These are phyloP conservation scores for Brasenia schreberi DNA, from an alignment of 164 flowering plant species.

Conservation along the genomic window DNA sequence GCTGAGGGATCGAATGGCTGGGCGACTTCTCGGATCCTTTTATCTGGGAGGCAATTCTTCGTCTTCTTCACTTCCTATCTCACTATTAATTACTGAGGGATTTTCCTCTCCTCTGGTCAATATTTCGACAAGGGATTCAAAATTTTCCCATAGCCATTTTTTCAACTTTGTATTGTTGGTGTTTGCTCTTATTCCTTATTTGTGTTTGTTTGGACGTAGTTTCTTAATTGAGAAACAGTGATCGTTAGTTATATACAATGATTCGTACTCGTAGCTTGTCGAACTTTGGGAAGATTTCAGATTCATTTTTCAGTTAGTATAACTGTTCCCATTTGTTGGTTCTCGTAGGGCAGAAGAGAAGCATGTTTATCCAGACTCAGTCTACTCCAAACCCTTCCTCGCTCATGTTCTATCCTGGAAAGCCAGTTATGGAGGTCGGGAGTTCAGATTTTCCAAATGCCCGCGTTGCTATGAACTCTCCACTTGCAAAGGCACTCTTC, in stretches of 20 bases:
- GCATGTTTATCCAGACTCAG: constrained; percentile 89
- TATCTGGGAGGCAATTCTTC: neutral
- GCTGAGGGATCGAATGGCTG: neutral
- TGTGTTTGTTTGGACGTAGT: neutral
- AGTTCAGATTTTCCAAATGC: constrained; percentile 94
- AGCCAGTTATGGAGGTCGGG: constrained; percentile 88
- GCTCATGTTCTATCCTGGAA: constrained; percentile 89
- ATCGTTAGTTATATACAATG: no score
- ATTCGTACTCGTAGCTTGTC: neutral
- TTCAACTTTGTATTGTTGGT: no score
- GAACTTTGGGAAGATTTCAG: neutral
- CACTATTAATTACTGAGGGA: neutral
- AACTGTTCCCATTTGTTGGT: neutral
- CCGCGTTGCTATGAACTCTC: constrained; percentile 79
- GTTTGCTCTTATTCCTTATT: neutral
- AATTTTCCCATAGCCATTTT: neutral
- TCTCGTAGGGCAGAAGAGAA: constrained; percentile 71
- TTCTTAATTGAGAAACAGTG: no score
- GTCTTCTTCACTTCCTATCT: neutral
- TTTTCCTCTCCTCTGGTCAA: no score
- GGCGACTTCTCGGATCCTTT: neutral
- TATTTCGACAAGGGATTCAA: neutral
- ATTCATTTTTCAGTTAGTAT: neutral
- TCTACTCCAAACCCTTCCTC: constrained; percentile 91
- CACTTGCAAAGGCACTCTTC: constrained; percentile 65